Conservation (phyloP, 139 green algal genomes). For the Micractinium sp. region DNA sequence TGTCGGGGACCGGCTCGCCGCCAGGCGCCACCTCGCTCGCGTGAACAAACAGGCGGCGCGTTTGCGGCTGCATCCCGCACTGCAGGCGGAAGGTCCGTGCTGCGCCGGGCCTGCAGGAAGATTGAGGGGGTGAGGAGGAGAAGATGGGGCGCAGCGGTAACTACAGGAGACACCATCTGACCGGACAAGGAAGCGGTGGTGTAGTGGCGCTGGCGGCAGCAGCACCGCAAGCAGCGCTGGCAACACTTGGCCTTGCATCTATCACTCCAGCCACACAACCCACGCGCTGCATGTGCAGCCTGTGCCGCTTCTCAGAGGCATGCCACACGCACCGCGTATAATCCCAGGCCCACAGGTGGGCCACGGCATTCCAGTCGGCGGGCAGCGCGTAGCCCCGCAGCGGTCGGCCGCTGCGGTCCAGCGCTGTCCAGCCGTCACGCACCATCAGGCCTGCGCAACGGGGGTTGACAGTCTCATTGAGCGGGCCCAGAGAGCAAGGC, state of each 20-base stretch:
- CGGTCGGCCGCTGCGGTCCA: neutral
- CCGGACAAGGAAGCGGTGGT: neutral
- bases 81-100: conserved; percentile 35
- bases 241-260: neutral
- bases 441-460: conserved; percentile 17
- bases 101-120: neutral
- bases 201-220: neutral
- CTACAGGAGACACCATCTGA: neutral
- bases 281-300: neutral
- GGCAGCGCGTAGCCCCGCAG: neutral
- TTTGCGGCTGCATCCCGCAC: conserved; percentile 48
- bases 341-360: neutral
- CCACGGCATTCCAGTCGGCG: neutral
- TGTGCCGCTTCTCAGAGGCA: neutral
- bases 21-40: conserved; percentile 27
- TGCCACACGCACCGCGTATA: neutral
- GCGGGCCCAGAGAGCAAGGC: neutral
- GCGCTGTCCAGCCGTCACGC: neutral
- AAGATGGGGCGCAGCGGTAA: no score
- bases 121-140: no score
- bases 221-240: neutral
- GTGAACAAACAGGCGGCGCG: conserved; percentile 46
- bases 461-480: no score
- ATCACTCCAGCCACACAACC: neutral
- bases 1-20: conserved; percentile 20